phyloP scores from a whole-genome alignment of 2,329 filamentous ascomycete genomes.

The Cercospora sp. region DNA sequence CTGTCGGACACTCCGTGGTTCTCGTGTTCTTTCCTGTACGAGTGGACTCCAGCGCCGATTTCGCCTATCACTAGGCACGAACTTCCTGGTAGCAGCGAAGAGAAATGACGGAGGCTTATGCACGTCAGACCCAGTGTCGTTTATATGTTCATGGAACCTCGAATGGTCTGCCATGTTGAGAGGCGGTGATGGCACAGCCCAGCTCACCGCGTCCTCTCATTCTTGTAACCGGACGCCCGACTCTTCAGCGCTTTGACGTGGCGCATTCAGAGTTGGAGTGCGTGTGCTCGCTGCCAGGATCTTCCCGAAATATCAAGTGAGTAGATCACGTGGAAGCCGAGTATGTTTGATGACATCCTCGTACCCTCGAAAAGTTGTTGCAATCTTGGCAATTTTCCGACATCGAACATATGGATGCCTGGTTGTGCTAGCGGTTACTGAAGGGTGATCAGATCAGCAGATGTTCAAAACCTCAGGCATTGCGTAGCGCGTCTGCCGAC shows the following conservation, averaged over 20 bases:
- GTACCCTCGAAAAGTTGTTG: background rate
- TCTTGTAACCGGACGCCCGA: background rate
- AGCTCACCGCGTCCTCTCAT: background rate
- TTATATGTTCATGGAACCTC: conserved; percentile 7
- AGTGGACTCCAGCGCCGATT: background rate
- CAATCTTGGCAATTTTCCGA: background rate
- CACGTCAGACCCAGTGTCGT: conserved; percentile 3
- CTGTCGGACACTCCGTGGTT: background rate
- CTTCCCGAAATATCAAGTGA: background rate
- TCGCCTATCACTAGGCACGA: background rate
- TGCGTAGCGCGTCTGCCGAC: background rate
- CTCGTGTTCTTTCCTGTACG: background rate
- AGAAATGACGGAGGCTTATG: background rate
- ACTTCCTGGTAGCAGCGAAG: background rate
- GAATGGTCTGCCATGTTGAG: background rate
- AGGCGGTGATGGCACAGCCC: background rate
- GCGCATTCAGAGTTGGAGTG: background rate
- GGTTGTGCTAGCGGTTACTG: background rate
- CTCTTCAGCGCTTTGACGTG: conserved; percentile 4
- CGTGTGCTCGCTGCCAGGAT: conserved; percentile 6
- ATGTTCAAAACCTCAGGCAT: background rate
- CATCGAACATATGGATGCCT: background rate
- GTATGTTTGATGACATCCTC: background rate
- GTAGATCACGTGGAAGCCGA: background rate
- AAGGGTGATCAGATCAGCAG: background rate